Conservation (phyloP, 306 rosid species). For the Spatholobus suberectus region DNA sequence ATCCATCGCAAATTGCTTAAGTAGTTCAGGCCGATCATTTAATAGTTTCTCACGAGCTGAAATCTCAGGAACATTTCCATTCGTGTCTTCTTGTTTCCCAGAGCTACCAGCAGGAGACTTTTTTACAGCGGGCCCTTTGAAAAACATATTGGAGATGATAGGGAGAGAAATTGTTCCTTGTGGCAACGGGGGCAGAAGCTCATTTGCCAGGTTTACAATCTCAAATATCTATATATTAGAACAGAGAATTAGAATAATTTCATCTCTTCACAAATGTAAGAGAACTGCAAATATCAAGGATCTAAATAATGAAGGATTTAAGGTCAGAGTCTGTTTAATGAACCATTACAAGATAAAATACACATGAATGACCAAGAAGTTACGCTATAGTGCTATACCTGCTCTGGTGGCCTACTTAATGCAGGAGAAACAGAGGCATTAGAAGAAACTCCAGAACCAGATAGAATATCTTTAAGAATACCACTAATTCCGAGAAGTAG, state of each 20-base stretch:
- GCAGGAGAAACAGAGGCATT: constrained; percentile 91
- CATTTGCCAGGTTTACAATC: constrained; percentile 96
- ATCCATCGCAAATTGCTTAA: constrained; percentile 92
- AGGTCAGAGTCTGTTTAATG: neutral
- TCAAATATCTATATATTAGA: constrained; percentile 74
- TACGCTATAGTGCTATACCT: constrained; percentile 72
- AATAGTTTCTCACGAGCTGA: constrained; percentile 92
- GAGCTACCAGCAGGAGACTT: constrained; percentile 77
- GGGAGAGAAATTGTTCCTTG: constrained; percentile 92
- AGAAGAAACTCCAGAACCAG: constrained; percentile 85
- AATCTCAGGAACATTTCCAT: constrained; percentile 68
- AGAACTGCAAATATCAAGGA: constrained; percentile 19
- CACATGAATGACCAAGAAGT: neutral
- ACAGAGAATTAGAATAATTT: constrained; percentile 1
- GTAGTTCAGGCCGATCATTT: constrained; percentile 92
- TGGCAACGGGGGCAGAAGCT: constrained; percentile 95
- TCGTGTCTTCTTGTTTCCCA: constrained; percentile 77
- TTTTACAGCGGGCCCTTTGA: constrained; percentile 77
- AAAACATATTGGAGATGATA: constrained; percentile 64
- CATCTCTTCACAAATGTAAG: neutral
- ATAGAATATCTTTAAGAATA: constrained; percentile 87
- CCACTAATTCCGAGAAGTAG: constrained; percentile 95
- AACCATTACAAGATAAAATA: constrained; percentile 14
- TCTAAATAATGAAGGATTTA: neutral
- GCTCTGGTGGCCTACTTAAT: constrained; percentile 85